A percentile compares a stretch with the other conserved stretches of the same genome.
Evolutionary conservation across 2,329 filamentous ascomycete genomes (phyloP).

Genomic region (Salinomyces thailandicus): DNA sequence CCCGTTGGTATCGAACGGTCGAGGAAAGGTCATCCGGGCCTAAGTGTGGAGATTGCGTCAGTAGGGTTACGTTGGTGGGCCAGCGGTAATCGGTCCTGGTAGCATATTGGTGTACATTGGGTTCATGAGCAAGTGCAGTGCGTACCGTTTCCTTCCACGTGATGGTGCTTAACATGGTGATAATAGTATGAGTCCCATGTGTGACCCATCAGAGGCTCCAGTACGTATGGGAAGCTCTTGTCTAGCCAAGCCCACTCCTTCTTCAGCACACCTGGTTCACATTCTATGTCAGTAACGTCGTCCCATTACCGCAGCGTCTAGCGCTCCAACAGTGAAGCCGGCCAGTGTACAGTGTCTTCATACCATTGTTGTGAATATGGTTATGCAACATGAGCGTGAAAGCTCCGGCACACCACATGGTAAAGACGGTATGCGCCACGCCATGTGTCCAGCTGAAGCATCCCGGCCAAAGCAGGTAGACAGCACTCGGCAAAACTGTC

Average conservation of each 20-base stretch:
- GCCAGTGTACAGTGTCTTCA: no score
- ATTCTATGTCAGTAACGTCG: no score
- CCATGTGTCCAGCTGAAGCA: constrained; percentile 61
- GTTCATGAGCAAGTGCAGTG: no score
- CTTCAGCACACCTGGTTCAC: constrained; percentile 43
- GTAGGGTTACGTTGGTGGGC: no score
- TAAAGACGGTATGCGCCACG: constrained; percentile 53
- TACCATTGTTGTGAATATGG: constrained; percentile 66
- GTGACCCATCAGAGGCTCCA: constrained; percentile 68
- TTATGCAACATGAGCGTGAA: constrained; percentile 80
- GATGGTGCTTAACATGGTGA: constrained; percentile 78
- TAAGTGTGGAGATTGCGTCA: constrained; percentile 1
- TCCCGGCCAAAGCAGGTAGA: constrained; percentile 49
- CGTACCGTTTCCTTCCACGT: constrained; percentile 59
- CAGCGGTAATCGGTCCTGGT: not conserved
- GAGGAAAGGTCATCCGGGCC: constrained; percentile 66
- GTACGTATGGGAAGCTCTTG: constrained; percentile 57
- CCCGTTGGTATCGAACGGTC: constrained; percentile 66
- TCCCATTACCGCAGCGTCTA: no score
- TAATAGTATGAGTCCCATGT: constrained; percentile 81
- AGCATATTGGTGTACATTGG: not conserved
- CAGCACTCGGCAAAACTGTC: constrained; percentile 59
- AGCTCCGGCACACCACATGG: constrained; percentile 57
- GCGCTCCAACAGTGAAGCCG: no score
- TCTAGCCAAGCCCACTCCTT: constrained; percentile 50